A percentile compares a stretch with the other conserved stretches of the same genome.
These are phyloP conservation scores for Orychophragmus violaceus DNA, from an alignment of 345 rosid genomes.

Conservation along the genomic window DNA sequence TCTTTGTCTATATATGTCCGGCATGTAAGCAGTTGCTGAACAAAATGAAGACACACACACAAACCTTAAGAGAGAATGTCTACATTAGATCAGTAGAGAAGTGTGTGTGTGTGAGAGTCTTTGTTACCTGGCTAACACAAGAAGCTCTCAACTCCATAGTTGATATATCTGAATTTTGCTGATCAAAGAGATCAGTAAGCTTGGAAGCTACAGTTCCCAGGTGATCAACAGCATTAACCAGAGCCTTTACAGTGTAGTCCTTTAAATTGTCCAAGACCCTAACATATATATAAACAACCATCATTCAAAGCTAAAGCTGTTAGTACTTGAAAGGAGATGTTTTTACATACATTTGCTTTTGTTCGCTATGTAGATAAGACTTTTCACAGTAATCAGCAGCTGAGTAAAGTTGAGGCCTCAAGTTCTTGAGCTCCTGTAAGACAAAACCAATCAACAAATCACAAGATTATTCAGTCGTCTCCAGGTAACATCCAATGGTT, in stretches of 20 bases:
- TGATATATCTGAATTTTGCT: conserved; percentile 67
- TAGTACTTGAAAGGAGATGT: neutral
- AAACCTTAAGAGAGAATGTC: neutral
- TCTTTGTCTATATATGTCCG: conserved; percentile 63
- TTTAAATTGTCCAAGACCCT: conserved; percentile 95
- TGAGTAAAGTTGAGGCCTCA: conserved; percentile 95
- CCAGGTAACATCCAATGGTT: conserved; percentile 10
- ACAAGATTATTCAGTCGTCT: neutral
- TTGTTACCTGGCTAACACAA: conserved; percentile 73
- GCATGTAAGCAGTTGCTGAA: conserved; percentile 80
- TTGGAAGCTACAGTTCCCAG: conserved; percentile 97
- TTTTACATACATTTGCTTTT: conserved; percentile 75
- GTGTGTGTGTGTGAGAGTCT: neutral
- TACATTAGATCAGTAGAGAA: neutral
- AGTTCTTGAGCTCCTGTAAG: conserved; percentile 83
- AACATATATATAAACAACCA: neutral
- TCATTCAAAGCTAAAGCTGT: neutral
- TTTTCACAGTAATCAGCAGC: conserved; percentile 99
- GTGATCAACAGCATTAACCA: conserved; percentile 96
- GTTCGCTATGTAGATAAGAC: conserved; percentile 89
- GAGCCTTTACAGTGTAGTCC: conserved; percentile 87
- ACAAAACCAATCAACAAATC: neutral
- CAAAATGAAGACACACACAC: neutral
- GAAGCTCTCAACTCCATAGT: conserved; percentile 67
- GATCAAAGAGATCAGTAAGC: conserved; percentile 83